A percentile compares a stretch with the other conserved stretches of the same genome.
Conservation (phyloP, 2,329 filamentous ascomycete genomes). For the Shiraia sp. region DNA sequence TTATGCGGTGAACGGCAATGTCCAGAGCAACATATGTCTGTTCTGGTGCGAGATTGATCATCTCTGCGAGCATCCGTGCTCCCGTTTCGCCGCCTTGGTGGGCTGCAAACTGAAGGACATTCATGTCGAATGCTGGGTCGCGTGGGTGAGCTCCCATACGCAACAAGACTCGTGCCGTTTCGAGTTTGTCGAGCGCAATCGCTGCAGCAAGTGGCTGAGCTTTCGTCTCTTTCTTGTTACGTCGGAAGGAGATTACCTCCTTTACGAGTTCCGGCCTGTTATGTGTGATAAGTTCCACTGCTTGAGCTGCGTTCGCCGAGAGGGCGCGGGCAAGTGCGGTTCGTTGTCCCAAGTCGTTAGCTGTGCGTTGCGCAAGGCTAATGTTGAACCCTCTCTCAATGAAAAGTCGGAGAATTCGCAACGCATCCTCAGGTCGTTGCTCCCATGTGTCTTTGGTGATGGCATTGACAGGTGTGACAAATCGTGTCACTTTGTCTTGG, state of each 20-base stretch:
- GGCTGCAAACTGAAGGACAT: slow-evolving; percentile 17
- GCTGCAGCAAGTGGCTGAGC: slow-evolving; percentile 19
- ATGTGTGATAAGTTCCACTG: slow-evolving; percentile 20
- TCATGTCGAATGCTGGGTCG: slow-evolving; percentile 23
- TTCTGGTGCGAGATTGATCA: slow-evolving; percentile 18
- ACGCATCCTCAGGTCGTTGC: slow-evolving; percentile 20
- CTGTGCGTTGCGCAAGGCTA: slow-evolving; percentile 16
- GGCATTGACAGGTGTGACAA: slow-evolving; percentile 17
- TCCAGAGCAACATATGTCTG: slow-evolving; percentile 21
- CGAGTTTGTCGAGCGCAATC: slow-evolving; percentile 12
- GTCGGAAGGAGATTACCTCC: slow-evolving; percentile 19
- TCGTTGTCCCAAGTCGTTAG: slow-evolving; percentile 15
- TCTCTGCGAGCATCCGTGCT: slow-evolving; percentile 17
- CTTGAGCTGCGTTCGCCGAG: slow-evolving; percentile 20
- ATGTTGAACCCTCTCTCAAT: slow-evolving; percentile 16
- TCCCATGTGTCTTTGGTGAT: slow-evolving; percentile 25
- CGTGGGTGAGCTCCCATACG: slow-evolving; percentile 20
- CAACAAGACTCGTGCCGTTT: slow-evolving; percentile 16
- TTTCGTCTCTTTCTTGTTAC: slow-evolving; percentile 19
- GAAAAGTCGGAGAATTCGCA: slow-evolving; percentile 20
- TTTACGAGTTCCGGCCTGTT: slow-evolving; percentile 14
- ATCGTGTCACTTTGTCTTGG: slow-evolving; percentile 19
- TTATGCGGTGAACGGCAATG: slow-evolving; percentile 15
- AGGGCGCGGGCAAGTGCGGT: slow-evolving; percentile 19
- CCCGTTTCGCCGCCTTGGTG: slow-evolving; percentile 14